Conservation (phyloP, 1,284 basidiomycete genomes). For the Xanthoconium separans region DNA sequence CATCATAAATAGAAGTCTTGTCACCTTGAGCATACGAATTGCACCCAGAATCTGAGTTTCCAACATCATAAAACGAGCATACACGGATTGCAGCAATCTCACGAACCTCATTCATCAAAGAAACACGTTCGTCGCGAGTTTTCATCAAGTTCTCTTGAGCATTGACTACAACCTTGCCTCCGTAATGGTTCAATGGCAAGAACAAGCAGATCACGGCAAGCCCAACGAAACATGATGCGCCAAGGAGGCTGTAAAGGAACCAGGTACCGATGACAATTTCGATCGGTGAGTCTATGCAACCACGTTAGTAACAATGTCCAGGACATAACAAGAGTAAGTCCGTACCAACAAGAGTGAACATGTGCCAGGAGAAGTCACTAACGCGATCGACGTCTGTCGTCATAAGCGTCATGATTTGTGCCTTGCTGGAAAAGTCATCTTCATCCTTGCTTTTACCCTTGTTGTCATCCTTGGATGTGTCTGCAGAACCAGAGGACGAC, state of each 20-base stretch:
- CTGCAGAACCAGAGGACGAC: conserved; percentile 45
- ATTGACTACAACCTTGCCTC: conserved; percentile 80
- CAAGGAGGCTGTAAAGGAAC: conserved; percentile 82
- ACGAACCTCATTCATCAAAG: conserved; percentile 86
- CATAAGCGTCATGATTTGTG: conserved; percentile 78
- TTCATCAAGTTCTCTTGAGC: conserved; percentile 92
- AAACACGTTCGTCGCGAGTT: conserved; percentile 84
- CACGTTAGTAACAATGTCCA: conserved; percentile 11
- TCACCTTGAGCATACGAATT: conserved; percentile 90
- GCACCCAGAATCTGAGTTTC: conserved; percentile 68
- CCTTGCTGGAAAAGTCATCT: conserved; percentile 85
- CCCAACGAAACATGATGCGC: conserved; percentile 79
- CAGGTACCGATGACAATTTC: conserved; percentile 80
- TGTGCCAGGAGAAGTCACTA: conserved; percentile 80
- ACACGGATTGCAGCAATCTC: not conserved
- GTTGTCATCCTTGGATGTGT: conserved; percentile 23
- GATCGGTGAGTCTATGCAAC: conserved; percentile 71
- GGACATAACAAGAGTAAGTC: conserved; percentile 8
- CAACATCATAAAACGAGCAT: not conserved
- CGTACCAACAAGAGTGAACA: conserved; percentile 64
- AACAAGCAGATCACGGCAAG: conserved; percentile 82
- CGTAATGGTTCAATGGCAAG: conserved; percentile 85
- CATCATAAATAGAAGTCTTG: not conserved
- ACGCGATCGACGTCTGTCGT: conserved; percentile 81
- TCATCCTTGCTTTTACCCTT: conserved; percentile 44